These are phyloP conservation scores for Ganoderma leucocontextum DNA, from an alignment of 1,284 basidiomycete genomes.

Conservation along the genomic window DNA sequence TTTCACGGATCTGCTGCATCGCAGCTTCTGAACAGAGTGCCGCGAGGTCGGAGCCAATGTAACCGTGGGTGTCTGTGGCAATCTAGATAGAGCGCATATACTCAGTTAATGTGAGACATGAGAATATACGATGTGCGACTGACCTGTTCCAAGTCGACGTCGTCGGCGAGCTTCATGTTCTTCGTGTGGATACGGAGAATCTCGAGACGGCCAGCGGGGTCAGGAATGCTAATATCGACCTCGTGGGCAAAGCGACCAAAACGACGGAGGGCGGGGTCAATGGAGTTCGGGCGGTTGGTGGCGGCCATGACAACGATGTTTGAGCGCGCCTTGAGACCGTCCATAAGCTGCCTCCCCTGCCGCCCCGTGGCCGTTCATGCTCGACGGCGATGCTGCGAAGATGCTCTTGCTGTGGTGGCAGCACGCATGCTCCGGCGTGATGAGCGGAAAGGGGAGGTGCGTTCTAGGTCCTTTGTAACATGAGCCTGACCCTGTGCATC, in stretches of 20 bases:
- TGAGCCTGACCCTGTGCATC: too few species aligned
- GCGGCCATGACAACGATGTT: too few species aligned
- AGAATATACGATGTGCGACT: too few species aligned
- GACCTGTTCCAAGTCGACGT: conserved; percentile 96
- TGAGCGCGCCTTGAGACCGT: too few species aligned
- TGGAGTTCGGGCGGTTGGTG: too few species aligned
- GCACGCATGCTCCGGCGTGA: conserved; percentile 67
- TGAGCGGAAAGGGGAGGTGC: conserved; percentile 78
- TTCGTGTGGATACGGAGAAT: conserved; percentile 99
- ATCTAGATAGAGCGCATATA: conserved; percentile 21
- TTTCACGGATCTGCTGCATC: conserved; percentile 99
- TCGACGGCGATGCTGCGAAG: conserved; percentile 18
- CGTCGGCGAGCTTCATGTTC: conserved; percentile 99
- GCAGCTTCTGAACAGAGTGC: conserved; percentile 98
- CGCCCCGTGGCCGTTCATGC: conserved; percentile 25
- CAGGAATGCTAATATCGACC: too few species aligned
- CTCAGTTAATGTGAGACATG: background rate
- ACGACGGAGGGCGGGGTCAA: too few species aligned
- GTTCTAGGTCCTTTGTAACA: conserved; percentile 61
- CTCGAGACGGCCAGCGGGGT: too few species aligned
- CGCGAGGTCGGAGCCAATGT: too few species aligned
- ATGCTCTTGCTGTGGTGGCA: conserved; percentile 42
- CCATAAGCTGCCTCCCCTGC: conserved; percentile 18
- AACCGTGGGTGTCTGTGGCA: too few species aligned
- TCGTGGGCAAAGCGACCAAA: too few species aligned